phyloP scores from a whole-genome alignment of 2,329 filamentous ascomycete genomes.

The Plenodomus lindquistii region DNA sequence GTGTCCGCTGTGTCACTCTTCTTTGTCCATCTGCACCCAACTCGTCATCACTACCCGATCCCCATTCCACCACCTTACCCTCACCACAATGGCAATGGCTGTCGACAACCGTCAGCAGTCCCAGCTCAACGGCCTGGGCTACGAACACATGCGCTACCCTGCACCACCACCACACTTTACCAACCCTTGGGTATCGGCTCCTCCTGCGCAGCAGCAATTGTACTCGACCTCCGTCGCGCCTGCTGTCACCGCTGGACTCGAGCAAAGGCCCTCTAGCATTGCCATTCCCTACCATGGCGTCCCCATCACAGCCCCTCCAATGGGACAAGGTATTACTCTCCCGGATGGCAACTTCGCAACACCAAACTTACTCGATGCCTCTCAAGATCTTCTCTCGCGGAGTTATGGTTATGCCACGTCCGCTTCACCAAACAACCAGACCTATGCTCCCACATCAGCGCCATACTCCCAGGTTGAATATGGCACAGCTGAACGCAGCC shows the following conservation, averaged over 20 bases:
- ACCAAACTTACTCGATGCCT: slow-evolving; percentile 70
- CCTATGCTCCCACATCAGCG: slow-evolving; percentile 69
- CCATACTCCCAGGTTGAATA: slow-evolving; percentile 80
- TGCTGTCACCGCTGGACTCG: slow-evolving; percentile 49
- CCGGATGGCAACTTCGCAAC: slow-evolving; percentile 63
- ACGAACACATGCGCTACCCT: slow-evolving; percentile 77
- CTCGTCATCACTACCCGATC: slow-evolving; percentile 13
- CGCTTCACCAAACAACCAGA: slow-evolving; percentile 67
- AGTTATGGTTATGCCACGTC: slow-evolving; percentile 71
- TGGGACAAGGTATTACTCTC: slow-evolving; percentile 71
- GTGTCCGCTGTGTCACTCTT: slow-evolving; percentile 31
- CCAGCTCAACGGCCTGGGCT: slow-evolving; percentile 70
- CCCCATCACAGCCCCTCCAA: slow-evolving; percentile 72
- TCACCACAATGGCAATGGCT: slow-evolving; percentile 80
- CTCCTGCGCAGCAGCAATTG: slow-evolving; percentile 60
- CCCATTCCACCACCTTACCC: slow-evolving; percentile 5
- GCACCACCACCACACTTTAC: slow-evolving; percentile 72
- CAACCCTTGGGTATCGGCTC: slow-evolving; percentile 79
- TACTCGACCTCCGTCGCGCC: slow-evolving; percentile 69
- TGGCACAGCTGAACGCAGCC: slow-evolving; percentile 58
- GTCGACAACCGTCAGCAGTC: slow-evolving; percentile 81
- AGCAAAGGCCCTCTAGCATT: slow-evolving; percentile 62
- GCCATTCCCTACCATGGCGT: slow-evolving; percentile 75
- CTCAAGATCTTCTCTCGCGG: slow-evolving; percentile 77
- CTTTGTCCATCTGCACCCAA: slow-evolving; percentile 29